phyloP scores from a whole-genome alignment of 2,329 filamentous ascomycete species.

The Cladorrhinum sp. region DNA sequence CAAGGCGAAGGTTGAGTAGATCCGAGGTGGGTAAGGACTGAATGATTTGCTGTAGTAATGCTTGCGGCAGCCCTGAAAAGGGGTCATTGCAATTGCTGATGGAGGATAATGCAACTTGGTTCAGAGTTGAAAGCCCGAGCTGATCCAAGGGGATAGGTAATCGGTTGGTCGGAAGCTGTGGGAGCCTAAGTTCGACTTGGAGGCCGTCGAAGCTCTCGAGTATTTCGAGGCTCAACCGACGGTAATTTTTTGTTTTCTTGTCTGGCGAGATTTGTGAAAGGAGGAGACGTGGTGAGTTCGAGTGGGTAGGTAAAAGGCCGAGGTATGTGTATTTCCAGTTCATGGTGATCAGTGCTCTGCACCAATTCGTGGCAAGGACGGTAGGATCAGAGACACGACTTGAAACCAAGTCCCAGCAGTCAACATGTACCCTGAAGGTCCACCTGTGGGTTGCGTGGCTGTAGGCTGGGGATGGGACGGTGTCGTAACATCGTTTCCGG shows the following conservation, averaged over 20 bases:
- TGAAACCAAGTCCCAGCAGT: constrained; percentile 19
- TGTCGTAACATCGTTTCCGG: not conserved
- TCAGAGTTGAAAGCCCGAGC: not conserved
- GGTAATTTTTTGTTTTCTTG: not conserved
- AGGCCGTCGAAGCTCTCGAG: constrained; percentile 8
- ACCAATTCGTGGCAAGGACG: constrained; percentile 11
- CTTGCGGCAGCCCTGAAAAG: constrained; percentile 8
- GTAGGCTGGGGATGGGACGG: not conserved
- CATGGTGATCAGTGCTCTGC: constrained; percentile 9
- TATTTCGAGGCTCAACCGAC: not conserved
- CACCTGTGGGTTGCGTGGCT: constrained; percentile 3
- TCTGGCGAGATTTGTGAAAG: not conserved
- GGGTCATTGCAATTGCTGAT: not conserved
- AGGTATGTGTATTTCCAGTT: constrained; percentile 10
- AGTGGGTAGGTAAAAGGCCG: not conserved
- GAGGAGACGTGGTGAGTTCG: not conserved
- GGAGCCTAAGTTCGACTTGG: not conserved
- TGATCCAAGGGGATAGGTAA: not conserved
- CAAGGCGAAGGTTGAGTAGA: constrained; percentile 11
- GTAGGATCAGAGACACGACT: constrained; percentile 3
- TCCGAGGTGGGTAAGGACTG: not conserved
- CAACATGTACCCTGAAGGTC: constrained; percentile 18
- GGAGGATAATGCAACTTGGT: no score
- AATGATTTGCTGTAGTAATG: constrained; percentile 10
- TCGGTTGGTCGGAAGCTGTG: not conserved